These are phyloP conservation scores for Hemisphaericaspora xylofermentans DNA, from an alignment of 1,139 yeast genomes.

Conservation along the genomic window DNA sequence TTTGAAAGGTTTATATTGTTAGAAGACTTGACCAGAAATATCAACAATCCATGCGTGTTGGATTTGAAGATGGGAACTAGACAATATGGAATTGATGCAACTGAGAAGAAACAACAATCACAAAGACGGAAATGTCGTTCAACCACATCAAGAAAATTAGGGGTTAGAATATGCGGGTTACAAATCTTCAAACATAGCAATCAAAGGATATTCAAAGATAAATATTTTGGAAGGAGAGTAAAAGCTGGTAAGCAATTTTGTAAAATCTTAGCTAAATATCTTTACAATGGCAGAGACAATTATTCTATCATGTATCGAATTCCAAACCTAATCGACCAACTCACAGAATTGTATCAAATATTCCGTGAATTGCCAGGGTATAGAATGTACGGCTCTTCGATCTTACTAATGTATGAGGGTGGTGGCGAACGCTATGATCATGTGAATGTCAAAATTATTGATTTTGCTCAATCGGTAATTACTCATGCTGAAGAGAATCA, in stretches of 20 bases:
- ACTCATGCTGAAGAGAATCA: conserved; percentile 49
- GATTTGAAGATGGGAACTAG: conserved; percentile 98
- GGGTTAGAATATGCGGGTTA: conserved; percentile 94
- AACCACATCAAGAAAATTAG: conserved; percentile 80
- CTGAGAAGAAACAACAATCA: conserved; percentile 65
- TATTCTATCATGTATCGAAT: conserved; percentile 67
- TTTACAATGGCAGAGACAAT: conserved; percentile 67
- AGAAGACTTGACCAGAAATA: conserved; percentile 85
- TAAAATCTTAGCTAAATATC: conserved; percentile 67
- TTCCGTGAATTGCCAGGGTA: conserved; percentile 67
- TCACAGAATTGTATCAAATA: conserved; percentile 57
- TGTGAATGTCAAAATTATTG: conserved; percentile 74
- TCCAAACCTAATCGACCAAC: conserved; percentile 60
- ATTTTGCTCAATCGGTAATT: conserved; percentile 94
- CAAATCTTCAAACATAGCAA: conserved; percentile 68
- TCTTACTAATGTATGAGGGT: conserved; percentile 87
- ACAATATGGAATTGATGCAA: conserved; percentile 95
- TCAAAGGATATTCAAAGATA: conserved; percentile 59
- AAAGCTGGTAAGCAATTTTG: conserved; percentile 76
- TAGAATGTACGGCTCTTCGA: conserved; percentile 87
- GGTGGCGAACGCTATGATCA: conserved; percentile 21
- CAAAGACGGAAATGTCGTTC: conserved; percentile 78
- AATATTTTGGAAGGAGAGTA: conserved; percentile 85
- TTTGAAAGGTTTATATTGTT: conserved; percentile 82
- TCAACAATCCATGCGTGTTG: conserved; percentile 83